phyloP scores from a whole-genome alignment of 2,329 filamentous ascomycete species.

The Cadophora gregata region DNA sequence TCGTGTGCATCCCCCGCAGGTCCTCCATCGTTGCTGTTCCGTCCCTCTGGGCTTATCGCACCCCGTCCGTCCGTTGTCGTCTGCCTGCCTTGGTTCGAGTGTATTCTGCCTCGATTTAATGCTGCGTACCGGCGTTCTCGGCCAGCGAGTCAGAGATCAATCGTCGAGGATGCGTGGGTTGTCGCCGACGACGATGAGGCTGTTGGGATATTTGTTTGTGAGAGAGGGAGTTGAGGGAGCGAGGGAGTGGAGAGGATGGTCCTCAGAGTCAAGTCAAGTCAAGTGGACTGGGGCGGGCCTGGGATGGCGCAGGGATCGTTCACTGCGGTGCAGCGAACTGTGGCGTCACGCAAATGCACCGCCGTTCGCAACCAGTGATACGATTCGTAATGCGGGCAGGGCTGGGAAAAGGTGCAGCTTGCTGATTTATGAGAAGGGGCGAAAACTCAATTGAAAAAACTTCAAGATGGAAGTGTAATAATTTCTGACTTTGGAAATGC shows the following conservation, averaged over 20 bases:
- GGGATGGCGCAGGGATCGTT: conserved; percentile 9
- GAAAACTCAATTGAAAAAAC: background rate
- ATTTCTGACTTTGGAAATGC: background rate
- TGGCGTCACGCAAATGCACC: conserved; percentile 17
- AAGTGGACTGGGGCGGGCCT: background rate
- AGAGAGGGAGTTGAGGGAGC: conserved; percentile 3
- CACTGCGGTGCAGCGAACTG: conserved; percentile 7
- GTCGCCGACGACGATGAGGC: conserved; percentile 13
- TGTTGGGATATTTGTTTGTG: conserved; percentile 17
- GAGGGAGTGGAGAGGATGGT: background rate
- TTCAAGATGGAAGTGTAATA: background rate
- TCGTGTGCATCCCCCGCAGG: conserved; percentile 32
- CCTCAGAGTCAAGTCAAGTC: background rate
- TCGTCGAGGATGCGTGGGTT: conserved; percentile 19
- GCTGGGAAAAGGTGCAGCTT: background rate
- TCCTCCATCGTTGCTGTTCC: conserved; percentile 32
- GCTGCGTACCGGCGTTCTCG: conserved; percentile 31
- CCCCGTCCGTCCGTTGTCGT: conserved; percentile 5
- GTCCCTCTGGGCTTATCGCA: conserved; percentile 27
- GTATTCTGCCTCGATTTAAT: conserved; percentile 8
- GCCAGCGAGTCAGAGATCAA: conserved; percentile 33
- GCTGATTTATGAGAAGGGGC: conserved; percentile 8
- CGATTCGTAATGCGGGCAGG: background rate
- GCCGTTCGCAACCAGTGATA: conserved; percentile 5
- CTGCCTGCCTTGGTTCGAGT: conserved; percentile 9